Evolutionary conservation across 805 yeast genomes (phyloP), one percentile per base, ranked within the genome.

Genomic region (Teunomyces pallodes): DNA sequence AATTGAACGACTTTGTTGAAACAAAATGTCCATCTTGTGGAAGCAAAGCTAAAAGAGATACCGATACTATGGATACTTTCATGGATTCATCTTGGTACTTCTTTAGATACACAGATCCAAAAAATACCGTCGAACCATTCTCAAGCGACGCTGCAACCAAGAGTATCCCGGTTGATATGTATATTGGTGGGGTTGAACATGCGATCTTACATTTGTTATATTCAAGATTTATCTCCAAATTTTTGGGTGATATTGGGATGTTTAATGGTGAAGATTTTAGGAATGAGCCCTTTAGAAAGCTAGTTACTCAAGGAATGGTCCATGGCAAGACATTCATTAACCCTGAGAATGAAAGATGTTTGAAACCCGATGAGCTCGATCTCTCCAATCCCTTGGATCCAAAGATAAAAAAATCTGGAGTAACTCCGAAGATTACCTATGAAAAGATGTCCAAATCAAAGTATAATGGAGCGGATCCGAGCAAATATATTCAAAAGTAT

Each of bases 391-490:
- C 76, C 0, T 56, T 54, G 0, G 64, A 63, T 2, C 84, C 86
- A 2, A 55, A 65, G 3, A 73, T 87, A 7, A 74, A 60, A 29
- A 74, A 64, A 0, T 73, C 85, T 0, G 86, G 85, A 1, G 58
- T 62, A 31, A 51, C 59, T 0, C 89, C 96, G 0, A 47, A 50
- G 0, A 63, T 87, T 1, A 70, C 88, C 0, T 90, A 65, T 61
- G 98, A 94, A 61, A 94, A 94, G 61, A 94, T 94, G 99, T 91
- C 97, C 1, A 94, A 94, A 66, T 91, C 97, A 0, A 94, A 94
- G 61, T 84, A 83, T 61, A 94, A 94, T 60, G 99, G 99, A 12
- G 96, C 88, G 2, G 96, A 92, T 60, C 98, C 98, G 0, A 80
- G 74, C 0, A 80, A 77, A 50, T 87, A 92, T 56, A 90, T 94